These are phyloP conservation scores for Quillaja saponaria DNA, from an alignment of 306 rosid genomes.

Conservation along the genomic window DNA sequence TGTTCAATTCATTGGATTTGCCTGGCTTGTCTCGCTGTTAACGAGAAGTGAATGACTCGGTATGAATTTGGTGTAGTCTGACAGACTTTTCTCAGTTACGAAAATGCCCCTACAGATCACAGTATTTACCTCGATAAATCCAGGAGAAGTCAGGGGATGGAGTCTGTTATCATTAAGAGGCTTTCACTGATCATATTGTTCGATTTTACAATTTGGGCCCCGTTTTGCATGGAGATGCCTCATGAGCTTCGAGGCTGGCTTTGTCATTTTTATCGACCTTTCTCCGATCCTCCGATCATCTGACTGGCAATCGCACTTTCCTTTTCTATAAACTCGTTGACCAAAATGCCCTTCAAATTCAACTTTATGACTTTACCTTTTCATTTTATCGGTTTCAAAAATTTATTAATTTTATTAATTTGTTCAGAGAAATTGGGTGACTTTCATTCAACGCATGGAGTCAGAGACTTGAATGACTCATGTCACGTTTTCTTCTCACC, in stretches of 20 bases:
- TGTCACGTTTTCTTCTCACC: slow-evolving; percentile 41
- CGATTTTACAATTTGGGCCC: slow-evolving; percentile 25
- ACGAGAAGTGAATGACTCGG: slow-evolving; percentile 25
- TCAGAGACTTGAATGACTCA: slow-evolving; percentile 34
- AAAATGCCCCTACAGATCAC: slow-evolving; percentile 25
- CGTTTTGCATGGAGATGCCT: slow-evolving; percentile 24
- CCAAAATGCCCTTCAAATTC: slow-evolving; percentile 27
- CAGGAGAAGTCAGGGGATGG: slow-evolving; percentile 1
- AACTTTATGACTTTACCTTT: not conserved
- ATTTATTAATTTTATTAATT: not conserved
- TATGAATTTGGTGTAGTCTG: slow-evolving; percentile 2
- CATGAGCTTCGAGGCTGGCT: slow-evolving; percentile 14
- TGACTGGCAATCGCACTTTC: slow-evolving; percentile 15
- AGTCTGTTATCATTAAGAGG: not conserved
- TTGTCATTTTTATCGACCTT: slow-evolving; percentile 21
- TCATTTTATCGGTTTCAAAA: not conserved
- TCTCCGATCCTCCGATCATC: slow-evolving; percentile 15
- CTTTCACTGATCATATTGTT: not conserved
- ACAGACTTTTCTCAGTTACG: slow-evolving; percentile 22
- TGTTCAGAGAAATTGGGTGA: slow-evolving; percentile 33
- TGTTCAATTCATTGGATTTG: slow-evolving; percentile 11
- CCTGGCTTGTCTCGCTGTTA: slow-evolving; percentile 5
- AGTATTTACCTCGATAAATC: slow-evolving; percentile 30
- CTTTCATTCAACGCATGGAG: slow-evolving; percentile 54
- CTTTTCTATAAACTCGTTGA: slow-evolving; percentile 4